Evolutionary conservation across 1,139 yeast genomes (phyloP).

Genomic region (Hyphopichia pseudoburtonii): DNA sequence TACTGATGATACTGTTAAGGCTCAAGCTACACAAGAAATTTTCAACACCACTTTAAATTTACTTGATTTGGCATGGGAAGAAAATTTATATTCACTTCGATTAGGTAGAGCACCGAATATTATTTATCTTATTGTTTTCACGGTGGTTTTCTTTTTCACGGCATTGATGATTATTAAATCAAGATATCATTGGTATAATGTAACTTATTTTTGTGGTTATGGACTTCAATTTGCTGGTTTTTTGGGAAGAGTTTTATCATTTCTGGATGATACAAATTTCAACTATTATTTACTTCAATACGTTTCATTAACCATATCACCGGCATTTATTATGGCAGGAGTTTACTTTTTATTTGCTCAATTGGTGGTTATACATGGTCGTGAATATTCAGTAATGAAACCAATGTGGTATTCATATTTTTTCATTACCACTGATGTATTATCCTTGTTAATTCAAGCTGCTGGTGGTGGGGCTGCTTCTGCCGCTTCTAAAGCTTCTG

Average conservation of each 20-base stretch:
- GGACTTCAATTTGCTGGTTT: conserved; percentile 73
- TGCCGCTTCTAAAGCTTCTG: conserved; percentile 39
- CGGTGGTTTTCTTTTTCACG: conserved; percentile 18
- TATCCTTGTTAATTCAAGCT: conserved; percentile 75
- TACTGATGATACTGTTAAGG: conserved; percentile 25
- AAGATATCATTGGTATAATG: conserved; percentile 74
- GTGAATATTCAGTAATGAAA: conserved; percentile 55
- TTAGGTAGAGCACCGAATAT: conserved; percentile 25
- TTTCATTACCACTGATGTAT: conserved; percentile 65
- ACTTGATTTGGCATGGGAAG: conserved; percentile 18
- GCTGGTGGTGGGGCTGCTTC: conserved; percentile 83
- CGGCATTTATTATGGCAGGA: conserved; percentile 90
- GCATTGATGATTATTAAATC: conserved; percentile 31
- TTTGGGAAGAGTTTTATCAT: conserved; percentile 53
- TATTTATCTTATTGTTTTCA: conserved; percentile 22
- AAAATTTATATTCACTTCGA: conserved; percentile 35
- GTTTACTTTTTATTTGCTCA: conserved; percentile 77
- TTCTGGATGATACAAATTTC: conserved; percentile 38
- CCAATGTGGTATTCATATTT: conserved; percentile 78
- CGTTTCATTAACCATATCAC: conserved; percentile 73
- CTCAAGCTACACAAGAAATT: conserved; percentile 32
- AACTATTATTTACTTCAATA: conserved; percentile 63
- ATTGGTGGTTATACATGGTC: conserved; percentile 68
- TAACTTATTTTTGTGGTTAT: conserved; percentile 59
- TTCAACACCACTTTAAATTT: conserved; percentile 32